Evolutionary conservation across 495 filamentous ascomycete genomes (phyloP).

Genomic region (Penicillium pulvis): DNA sequence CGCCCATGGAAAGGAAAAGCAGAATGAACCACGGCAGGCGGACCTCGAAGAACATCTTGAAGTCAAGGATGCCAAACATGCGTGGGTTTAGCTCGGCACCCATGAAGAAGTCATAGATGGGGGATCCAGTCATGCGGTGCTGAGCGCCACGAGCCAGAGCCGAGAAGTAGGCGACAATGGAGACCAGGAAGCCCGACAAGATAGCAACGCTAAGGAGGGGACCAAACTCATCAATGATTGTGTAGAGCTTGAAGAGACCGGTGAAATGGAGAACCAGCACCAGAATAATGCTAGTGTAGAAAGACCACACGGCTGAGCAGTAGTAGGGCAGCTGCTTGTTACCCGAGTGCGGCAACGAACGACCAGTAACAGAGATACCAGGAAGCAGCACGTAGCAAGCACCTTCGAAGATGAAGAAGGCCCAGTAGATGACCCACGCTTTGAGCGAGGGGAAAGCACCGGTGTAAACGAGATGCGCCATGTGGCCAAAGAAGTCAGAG

Average conservation of each 20-base stretch:
- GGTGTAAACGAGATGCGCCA: constrained; percentile 71
- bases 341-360: constrained; percentile 78
- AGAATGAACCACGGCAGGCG: constrained; percentile 96
- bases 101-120: constrained; percentile 98
- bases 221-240: constrained; percentile 93
- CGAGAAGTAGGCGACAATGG: constrained; percentile 81
- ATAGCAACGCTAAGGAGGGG: constrained; percentile 89
- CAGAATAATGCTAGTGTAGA: constrained; percentile 80
- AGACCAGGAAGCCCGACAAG: constrained; percentile 78
- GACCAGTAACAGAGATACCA: constrained; percentile 80
- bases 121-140: constrained; percentile 90
- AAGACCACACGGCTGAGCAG: constrained; percentile 84
- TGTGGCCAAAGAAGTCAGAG: constrained; percentile 64
- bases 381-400: constrained; percentile 81
- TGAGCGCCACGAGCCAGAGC: constrained; percentile 76
- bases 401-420: constrained; percentile 81
- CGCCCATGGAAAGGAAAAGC: constrained; percentile 72
- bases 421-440: constrained; percentile 93
- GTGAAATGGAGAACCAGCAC: constrained; percentile 71
- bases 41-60: constrained; percentile 99
- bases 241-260: constrained; percentile 87
- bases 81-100: constrained; percentile 95
- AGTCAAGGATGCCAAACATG: constrained; percentile 90
- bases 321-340: constrained; percentile 89
- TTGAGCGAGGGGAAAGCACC: constrained; percentile 77